Percentiles rank a stretch among this genome's conserved stretches.
Conservation (phyloP, 805 yeast species). For the Kregervanrija fluxuum region DNA sequence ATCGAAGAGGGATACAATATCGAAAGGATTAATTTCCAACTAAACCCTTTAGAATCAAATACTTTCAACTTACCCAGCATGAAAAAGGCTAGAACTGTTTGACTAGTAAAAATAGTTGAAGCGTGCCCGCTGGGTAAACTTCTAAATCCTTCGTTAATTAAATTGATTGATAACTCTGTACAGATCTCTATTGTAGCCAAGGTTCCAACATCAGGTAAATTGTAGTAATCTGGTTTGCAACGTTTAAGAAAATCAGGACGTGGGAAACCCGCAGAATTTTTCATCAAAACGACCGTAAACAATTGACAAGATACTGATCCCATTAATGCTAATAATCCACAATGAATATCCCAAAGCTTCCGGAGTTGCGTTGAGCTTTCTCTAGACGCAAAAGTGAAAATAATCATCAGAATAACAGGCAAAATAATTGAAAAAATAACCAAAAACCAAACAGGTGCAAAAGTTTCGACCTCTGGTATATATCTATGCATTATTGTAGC, state of each 20-base stretch:
- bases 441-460: slow-evolving; percentile 28
- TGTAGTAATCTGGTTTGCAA: slow-evolving; percentile 34
- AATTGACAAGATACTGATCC: slow-evolving; percentile 34
- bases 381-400: slow-evolving; percentile 15
- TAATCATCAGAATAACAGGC: slow-evolving; percentile 28
- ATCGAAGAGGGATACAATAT: slow-evolving; percentile 29
- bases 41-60: slow-evolving; percentile 30
- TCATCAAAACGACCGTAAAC: slow-evolving; percentile 34
- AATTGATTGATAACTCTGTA: slow-evolving; percentile 27
- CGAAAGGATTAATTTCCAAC: slow-evolving; percentile 27
- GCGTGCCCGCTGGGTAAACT: slow-evolving; percentile 57
- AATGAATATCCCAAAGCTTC: slow-evolving; percentile 36
- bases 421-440: slow-evolving; percentile 23
- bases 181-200: slow-evolving; percentile 43
- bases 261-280: slow-evolving; percentile 41
- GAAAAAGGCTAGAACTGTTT: slow-evolving; percentile 30
- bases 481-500: slow-evolving; percentile 27
- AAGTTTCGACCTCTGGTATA: slow-evolving; percentile 27
- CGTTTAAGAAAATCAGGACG: slow-evolving; percentile 48
- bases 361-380: slow-evolving; percentile 6
- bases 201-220: slow-evolving; percentile 24
- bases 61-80: slow-evolving; percentile 28
- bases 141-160: slow-evolving; percentile 44
- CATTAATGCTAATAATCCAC: slow-evolving; percentile 28
- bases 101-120: slow-evolving; percentile 42